Conservation (phyloP, 306 rosid genomes). For the Chamaecrista fasciculata region DNA sequence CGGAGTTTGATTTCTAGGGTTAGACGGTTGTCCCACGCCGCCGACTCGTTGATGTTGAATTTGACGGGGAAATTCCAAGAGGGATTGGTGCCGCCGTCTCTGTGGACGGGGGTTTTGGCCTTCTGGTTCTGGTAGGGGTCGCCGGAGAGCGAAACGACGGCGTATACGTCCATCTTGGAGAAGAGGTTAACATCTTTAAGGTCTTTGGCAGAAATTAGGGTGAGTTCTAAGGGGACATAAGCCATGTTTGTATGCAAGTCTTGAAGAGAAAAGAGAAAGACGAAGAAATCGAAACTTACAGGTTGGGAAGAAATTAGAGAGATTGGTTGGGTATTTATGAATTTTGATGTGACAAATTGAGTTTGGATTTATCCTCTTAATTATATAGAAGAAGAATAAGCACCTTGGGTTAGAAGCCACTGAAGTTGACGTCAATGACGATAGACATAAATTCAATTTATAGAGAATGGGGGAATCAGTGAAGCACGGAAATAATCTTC, state of each 20-base stretch:
- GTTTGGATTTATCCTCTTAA: too few species aligned
- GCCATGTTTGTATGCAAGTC: conserved; percentile 32
- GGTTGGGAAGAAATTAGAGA: too few species aligned
- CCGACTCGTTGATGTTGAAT: conserved; percentile 49
- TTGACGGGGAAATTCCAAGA: conserved; percentile 59
- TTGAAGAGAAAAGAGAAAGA: not conserved
- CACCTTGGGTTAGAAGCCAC: too few species aligned
- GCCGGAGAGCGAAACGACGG: conserved; percentile 58
- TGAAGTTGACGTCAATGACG: not conserved
- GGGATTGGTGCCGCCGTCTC: conserved; percentile 51
- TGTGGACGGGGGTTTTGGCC: conserved; percentile 42
- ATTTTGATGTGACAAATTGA: not conserved
- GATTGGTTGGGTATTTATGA: not conserved
- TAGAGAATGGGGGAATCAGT: too few species aligned
- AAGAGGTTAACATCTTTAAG: conserved; percentile 68
- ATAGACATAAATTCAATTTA: not conserved
- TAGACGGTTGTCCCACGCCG: conserved; percentile 45
- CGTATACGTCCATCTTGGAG: conserved; percentile 81
- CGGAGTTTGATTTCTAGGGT: conserved; percentile 49
- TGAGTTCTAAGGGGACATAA: conserved; percentile 51
- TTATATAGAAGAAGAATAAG: too few species aligned
- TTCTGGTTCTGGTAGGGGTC: conserved; percentile 36
- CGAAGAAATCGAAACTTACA: too few species aligned
- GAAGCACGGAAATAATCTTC: too few species aligned
- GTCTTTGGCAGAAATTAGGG: conserved; percentile 65